Conservation (phyloP, 257 asterid species). For the Jaltomata sinuosa region DNA sequence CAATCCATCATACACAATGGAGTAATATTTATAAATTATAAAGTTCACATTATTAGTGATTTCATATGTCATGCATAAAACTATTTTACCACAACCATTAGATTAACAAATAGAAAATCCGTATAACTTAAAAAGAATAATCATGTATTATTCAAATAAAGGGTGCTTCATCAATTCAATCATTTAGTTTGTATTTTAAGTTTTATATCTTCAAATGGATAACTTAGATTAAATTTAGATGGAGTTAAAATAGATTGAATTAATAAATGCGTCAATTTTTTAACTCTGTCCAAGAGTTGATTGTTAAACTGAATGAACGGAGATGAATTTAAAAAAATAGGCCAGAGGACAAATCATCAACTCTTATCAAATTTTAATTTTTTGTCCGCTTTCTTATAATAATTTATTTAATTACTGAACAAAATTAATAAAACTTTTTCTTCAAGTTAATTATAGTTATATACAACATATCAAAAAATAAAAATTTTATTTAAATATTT, state of each 20-base stretch:
- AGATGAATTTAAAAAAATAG: background rate
- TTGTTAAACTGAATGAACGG: background rate
- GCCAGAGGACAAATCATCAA: background rate
- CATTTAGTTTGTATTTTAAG: background rate
- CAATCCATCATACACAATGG: background rate
- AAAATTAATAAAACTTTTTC: background rate
- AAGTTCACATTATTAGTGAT: background rate
- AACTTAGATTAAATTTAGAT: background rate
- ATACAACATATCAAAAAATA: background rate
- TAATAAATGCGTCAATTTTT: background rate
- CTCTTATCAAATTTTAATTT: background rate
- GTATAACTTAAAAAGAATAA: background rate
- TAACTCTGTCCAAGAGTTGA: background rate
- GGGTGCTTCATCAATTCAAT: background rate
- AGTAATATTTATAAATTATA: background rate
- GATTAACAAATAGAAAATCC: background rate
- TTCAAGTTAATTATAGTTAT: background rate
- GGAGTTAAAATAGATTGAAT: background rate
- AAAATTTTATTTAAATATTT: background rate
- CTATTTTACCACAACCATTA: background rate
- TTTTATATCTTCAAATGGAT: background rate
- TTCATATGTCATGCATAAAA: background rate
- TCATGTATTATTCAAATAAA: background rate
- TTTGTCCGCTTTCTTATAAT: background rate
- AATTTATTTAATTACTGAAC: background rate